These are phyloP conservation scores for Mariannaea sp. DNA, from an alignment of 2,329 filamentous ascomycete genomes.

Conservation along the genomic window DNA sequence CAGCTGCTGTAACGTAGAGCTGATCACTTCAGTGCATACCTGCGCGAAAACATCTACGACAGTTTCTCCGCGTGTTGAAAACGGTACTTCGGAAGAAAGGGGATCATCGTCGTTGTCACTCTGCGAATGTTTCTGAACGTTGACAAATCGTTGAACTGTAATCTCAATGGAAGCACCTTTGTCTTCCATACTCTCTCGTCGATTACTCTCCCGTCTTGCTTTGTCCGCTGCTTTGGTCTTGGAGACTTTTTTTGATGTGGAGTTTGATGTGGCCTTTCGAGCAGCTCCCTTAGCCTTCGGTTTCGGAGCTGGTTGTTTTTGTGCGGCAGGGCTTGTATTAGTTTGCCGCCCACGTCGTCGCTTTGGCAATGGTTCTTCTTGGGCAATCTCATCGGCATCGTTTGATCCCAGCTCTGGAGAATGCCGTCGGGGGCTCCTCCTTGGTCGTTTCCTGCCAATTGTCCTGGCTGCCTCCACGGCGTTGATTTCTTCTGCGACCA, in stretches of 20 bases:
- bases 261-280: conserved; percentile 7
- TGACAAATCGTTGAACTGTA: conserved; percentile 63
- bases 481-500: conserved; percentile 50
- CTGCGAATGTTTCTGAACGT: conserved; percentile 50
- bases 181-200: conserved; percentile 22
- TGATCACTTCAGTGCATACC: conserved; percentile 64
- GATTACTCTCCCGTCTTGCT: conserved; percentile 17
- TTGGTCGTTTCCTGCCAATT: conserved; percentile 51
- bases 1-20: conserved; percentile 54
- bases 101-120: conserved; percentile 48
- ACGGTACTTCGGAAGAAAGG: conserved; percentile 57
- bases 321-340: conserved; percentile 47
- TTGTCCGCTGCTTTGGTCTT: conserved; percentile 31
- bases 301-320: conserved; percentile 45
- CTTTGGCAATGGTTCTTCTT: conserved; percentile 44
- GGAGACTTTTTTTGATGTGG: conserved; percentile 23
- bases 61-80: conserved; percentile 62
- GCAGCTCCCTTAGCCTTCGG: conserved; percentile 22
- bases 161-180: conserved; percentile 52
- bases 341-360: conserved; percentile 43
- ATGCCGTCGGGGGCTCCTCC: conserved; percentile 43
- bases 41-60: conserved; percentile 66
- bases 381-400: conserved; percentile 33
- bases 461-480: conserved; percentile 49
- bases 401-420: conserved; percentile 51